Conservation (phyloP, 805 yeast genomes). For the Blastobotrys terrestris region DNA sequence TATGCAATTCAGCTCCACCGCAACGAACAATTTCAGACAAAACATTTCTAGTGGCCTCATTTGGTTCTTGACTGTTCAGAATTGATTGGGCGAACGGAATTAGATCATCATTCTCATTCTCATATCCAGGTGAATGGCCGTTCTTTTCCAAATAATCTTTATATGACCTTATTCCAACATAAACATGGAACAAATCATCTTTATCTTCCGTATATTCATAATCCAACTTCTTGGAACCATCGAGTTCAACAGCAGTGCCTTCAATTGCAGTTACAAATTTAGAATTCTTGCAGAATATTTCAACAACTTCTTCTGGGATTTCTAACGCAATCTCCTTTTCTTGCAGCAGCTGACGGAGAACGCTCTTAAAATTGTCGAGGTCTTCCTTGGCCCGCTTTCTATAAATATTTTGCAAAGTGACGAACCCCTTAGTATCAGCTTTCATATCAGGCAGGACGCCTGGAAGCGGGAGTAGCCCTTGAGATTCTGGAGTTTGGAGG, state of each 20-base stretch:
- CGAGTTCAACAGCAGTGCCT: constrained; percentile 32
- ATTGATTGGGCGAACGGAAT: background rate
- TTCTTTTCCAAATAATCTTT: constrained; percentile 19
- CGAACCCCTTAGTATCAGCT: constrained; percentile 59
- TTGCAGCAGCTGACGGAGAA: constrained; percentile 28
- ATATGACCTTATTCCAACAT: constrained; percentile 23
- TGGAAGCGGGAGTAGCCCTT: constrained; percentile 53
- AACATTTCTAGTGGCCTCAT: constrained; percentile 29
- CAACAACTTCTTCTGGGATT: constrained; percentile 34
- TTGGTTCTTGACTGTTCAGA: background rate
- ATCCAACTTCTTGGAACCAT: background rate
- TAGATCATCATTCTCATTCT: background rate
- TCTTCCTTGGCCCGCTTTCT: constrained; percentile 50
- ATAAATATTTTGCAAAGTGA: constrained; percentile 53
- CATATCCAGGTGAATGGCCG: background rate
- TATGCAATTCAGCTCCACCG: constrained; percentile 45
- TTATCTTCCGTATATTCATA: constrained; percentile 15
- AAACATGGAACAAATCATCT: constrained; percentile 18
- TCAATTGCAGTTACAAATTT: constrained; percentile 44
- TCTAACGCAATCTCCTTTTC: constrained; percentile 30
- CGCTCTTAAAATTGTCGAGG: constrained; percentile 33
- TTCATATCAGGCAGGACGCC: constrained; percentile 88
- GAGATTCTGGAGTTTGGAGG: constrained; percentile 23
- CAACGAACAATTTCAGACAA: constrained; percentile 36
- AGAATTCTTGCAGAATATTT: constrained; percentile 57